phyloP scores from a whole-genome alignment of 768 basidiomycete genomes.

The Hygrocybe coccinea region DNA sequence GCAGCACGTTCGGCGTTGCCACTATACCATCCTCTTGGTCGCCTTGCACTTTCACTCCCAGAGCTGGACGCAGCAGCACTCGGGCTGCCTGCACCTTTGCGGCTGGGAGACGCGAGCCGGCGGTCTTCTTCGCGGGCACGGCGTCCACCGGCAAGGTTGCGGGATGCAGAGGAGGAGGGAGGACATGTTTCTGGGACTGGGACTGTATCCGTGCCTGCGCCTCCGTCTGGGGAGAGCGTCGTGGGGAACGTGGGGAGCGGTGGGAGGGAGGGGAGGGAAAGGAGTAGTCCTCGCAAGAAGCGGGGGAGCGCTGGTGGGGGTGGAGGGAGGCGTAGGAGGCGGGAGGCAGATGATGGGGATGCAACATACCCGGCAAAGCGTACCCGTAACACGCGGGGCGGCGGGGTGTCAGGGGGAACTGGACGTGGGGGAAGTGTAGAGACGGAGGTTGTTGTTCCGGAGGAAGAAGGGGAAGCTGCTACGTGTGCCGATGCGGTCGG shows the following conservation, averaged over 20 bases:
- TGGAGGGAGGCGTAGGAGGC: constrained; percentile 53
- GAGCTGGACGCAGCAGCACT: constrained; percentile 54
- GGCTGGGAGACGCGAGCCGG: constrained; percentile 40
- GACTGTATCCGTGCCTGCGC: constrained; percentile 14
- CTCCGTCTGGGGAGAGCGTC: constrained; percentile 33
- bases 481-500: background rate
- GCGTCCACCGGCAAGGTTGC: constrained; percentile 45
- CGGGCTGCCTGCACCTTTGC: constrained; percentile 49
- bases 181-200: background rate
- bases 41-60: constrained; percentile 60
- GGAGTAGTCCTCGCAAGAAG: constrained; percentile 2
- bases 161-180: constrained; percentile 39
- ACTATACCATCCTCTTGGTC: constrained; percentile 63
- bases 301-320: constrained; percentile 30
- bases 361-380: constrained; percentile 70
- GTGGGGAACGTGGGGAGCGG: constrained; percentile 45
- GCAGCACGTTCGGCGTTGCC: constrained; percentile 45
- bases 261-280: constrained; percentile 5
- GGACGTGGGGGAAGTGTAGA: background rate
- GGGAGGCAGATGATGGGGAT: constrained; percentile 58
- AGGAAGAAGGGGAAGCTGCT: background rate
- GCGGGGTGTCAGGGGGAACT: constrained; percentile 16
- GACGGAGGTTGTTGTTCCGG: background rate
- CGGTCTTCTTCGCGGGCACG: constrained; percentile 44
- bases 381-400: constrained; percentile 48